Evolutionary conservation across 2,329 filamentous ascomycete genomes (phyloP), one percentile per base, ranked within the genome.

Genomic region (Hypoxylon sp.): DNA sequence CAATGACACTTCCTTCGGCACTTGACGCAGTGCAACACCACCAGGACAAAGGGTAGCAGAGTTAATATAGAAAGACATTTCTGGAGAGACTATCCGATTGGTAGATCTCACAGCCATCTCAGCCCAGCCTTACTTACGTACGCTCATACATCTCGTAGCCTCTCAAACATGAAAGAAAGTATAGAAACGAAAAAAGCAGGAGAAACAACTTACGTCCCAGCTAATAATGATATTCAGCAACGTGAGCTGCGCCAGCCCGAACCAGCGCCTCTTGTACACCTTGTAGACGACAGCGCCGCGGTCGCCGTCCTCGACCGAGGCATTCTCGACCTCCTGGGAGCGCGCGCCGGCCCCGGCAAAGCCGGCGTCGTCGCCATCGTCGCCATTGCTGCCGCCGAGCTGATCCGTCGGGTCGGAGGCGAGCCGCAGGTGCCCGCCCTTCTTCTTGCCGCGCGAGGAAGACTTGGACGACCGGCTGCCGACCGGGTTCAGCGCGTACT

Each of bases 201-300:
- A 6, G 35, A 8, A 2, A 1, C 17, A 37, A 87, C 91, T 81
- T 83, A 95, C 91, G 84, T 96, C 92, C 94, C 94, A 98, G 70
- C 91, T 96, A 37, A 97, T 89, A 59, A 98, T 86, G 53, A 97
- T 88, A 73, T 98, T 99, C 76, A 98, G 80, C 69, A 98, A 76
- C 5, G 92, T 89, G 70, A 98, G 77, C 75, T 97, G 91, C 18
- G 84, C 77, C 48, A 99, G 79, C 0, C 95, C 95, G 73, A 97
- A 90, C 87, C 92, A 99, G 40, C 95, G 84, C 70, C 92, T 84
- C 76, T 90, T 94, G 73, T 98, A 98, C 27, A 71, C 67, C 55
- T 66, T 67, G 27, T 73, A 73, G 20, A 54, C 57, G 24, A 62
- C 48, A 11, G 49, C 60, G 17, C 35, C 57, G 13, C 52, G 59